These are phyloP conservation scores for Periconia macrospinosa DNA, from an alignment of 2,329 filamentous ascomycete genomes.

Conservation along the genomic window DNA sequence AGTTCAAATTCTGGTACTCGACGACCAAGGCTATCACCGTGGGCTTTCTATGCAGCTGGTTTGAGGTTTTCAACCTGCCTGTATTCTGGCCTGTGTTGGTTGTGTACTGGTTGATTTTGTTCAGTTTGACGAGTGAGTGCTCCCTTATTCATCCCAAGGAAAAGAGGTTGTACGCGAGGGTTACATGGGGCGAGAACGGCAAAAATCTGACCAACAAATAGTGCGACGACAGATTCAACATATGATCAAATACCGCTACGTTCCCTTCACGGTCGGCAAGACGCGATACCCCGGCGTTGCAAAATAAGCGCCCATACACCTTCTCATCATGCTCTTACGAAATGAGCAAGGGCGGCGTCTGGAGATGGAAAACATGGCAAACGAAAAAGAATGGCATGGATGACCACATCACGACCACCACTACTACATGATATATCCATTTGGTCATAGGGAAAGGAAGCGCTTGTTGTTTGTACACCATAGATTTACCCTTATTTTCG, in stretches of 20 bases:
- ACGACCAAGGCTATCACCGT: slow-evolving; percentile 85
- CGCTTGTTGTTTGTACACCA: no score
- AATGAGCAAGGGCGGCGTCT: no score
- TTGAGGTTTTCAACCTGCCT: slow-evolving; percentile 90
- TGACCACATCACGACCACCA: no score
- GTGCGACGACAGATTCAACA: slow-evolving; percentile 99
- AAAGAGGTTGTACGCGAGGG: slow-evolving; percentile 2
- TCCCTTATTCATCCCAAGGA: not conserved
- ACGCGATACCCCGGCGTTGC: slow-evolving; percentile 37
- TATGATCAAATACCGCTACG: slow-evolving; percentile 99
- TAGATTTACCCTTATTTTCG: no score
- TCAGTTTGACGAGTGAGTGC: slow-evolving; percentile 86
- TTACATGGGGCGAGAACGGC: no score
- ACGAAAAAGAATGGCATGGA: no score
- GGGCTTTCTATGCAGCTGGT: slow-evolving; percentile 87
- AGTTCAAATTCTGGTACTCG: slow-evolving; percentile 99
- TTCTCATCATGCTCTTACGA: not conserved
- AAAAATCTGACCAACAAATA: slow-evolving; percentile 40
- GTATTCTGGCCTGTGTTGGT: slow-evolving; percentile 99
- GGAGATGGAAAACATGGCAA: no score
- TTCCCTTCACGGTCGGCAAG: slow-evolving; percentile 92
- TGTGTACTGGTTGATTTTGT: slow-evolving; percentile 98
- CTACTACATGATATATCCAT: no score
- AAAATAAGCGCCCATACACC: slow-evolving; percentile 19
- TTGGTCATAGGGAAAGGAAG: no score